A percentile compares a stretch with the other conserved stretches of the same genome.
Evolutionary conservation across 345 rosid species (phyloP).

Genomic region (Euphorbia lathyris): DNA sequence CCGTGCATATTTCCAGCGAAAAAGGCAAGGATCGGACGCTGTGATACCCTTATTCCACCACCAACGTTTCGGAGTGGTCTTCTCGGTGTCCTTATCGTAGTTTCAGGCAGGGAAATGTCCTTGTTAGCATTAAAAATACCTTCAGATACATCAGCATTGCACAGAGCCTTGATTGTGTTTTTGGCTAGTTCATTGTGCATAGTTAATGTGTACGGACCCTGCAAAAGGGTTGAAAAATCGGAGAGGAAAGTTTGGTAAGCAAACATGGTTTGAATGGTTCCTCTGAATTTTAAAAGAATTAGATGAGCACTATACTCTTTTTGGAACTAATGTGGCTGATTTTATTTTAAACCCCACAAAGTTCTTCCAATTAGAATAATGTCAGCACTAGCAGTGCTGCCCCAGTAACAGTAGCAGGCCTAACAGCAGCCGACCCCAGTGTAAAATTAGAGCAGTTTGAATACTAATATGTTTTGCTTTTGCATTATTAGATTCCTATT

Average conservation of each 20-base stretch:
- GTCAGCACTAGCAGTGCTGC: neutral
- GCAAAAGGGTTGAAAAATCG: neutral
- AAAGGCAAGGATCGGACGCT: slow-evolving; percentile 85
- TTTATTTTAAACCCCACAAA: neutral
- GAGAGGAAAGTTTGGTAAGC: neutral
- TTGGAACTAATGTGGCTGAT: neutral
- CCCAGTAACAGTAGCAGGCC: no score
- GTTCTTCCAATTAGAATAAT: neutral
- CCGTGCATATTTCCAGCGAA: slow-evolving; percentile 91
- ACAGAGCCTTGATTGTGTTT: slow-evolving; percentile 71
- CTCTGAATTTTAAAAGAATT: neutral
- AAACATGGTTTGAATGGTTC: neutral
- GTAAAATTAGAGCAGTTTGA: neutral
- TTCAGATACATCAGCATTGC: slow-evolving; percentile 82
- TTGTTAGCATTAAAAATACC: slow-evolving; percentile 53
- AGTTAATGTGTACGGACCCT: slow-evolving; percentile 83
- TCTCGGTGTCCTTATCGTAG: slow-evolving; percentile 61
- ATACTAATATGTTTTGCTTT: no score
- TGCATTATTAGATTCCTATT: neutral
- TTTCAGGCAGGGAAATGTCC: slow-evolving; percentile 88
- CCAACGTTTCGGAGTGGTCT: slow-evolving; percentile 68
- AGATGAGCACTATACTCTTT: no score
- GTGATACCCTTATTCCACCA: slow-evolving; percentile 66
- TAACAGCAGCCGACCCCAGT: neutral
- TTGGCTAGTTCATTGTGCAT: slow-evolving; percentile 57